Base-by-base conservation (phyloP, 139 green algal genomes). In the Haematococcus sp. region DNA sequence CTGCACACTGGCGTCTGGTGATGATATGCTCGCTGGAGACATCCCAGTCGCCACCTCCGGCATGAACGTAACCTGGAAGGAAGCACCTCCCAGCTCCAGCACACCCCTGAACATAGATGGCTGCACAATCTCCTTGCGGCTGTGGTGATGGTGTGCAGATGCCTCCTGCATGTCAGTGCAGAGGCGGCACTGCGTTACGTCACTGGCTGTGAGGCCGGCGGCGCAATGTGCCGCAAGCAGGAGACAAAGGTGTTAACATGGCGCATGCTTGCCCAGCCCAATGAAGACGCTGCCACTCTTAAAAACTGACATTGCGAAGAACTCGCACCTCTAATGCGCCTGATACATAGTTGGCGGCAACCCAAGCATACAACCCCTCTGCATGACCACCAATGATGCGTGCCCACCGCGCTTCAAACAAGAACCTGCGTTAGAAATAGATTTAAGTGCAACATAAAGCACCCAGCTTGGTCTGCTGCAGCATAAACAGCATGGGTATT, bases 21-120 rank as follows among this genome's bases (percentile, higher is more conserved):
- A 28, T 28, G 68, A 31, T 64, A 9, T 58, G 33, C 23, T 55
- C 9, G 30, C 30, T 51, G 40, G 40, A 11, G 40, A 11, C 11
- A 7, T 11, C 7, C 40, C 11, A 11, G 7, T 11, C 7, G 40
- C 40, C 40, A 49, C 40, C 40, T 49, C 40, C 11, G 74, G 74
- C 49, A 81, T 63, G 69, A 84, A 84, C 30, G 79, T 89, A 28
- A 89, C 55, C 76, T 89, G 84, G n/a, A 84, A 78, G 22, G 68
- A 81, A 40, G 84, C 84, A 7, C 84, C 84, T 1, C 84, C 84
- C 73, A 89, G 72, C 65, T 89, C 84, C 34, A 89, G 46, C 31
- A 89, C 65, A 4, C 74, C 79, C 2, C 54, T 68, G 64, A 79
- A 84, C 15, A 71, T 63, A 4, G 51, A 27, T 35, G 70, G 40